phyloP scores from a whole-genome alignment of 768 basidiomycete species.

The Tricholoma flavovirens region DNA sequence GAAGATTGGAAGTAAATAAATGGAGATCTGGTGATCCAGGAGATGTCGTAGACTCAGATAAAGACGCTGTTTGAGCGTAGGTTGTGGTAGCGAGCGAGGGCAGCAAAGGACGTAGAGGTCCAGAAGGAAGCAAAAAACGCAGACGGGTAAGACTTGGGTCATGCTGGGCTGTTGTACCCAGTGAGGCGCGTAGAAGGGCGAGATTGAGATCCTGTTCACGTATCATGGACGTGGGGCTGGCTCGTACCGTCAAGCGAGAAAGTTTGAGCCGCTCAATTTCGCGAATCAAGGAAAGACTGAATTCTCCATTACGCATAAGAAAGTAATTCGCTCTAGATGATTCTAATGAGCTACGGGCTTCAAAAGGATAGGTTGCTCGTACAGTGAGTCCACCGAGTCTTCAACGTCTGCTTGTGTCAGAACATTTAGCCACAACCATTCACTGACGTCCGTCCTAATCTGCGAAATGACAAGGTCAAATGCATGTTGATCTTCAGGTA shows the following conservation, averaged over 20 bases:
- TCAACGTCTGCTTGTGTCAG: constrained; percentile 79
- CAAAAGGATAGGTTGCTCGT: constrained; percentile 23
- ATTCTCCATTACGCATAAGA: constrained; percentile 84
- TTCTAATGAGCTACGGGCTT: neutral
- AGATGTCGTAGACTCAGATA: constrained; percentile 29
- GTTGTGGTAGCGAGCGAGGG: constrained; percentile 53
- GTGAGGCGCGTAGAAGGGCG: constrained; percentile 78
- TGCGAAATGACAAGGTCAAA: constrained; percentile 72
- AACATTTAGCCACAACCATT: constrained; percentile 93
- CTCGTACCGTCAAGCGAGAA: constrained; percentile 65
- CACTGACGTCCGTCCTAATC: constrained; percentile 77
- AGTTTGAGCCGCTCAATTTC: constrained; percentile 83
- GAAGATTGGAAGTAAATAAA: constrained; percentile 65
- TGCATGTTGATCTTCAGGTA: constrained; percentile 69
- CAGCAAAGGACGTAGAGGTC: constrained; percentile 75
- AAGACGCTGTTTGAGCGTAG: constrained; percentile 25
- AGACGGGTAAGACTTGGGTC: constrained; percentile 72
- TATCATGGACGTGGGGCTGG: constrained; percentile 68
- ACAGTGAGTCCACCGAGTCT: constrained; percentile 83
- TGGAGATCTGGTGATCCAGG: constrained; percentile 32
- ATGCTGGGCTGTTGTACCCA: constrained; percentile 84
- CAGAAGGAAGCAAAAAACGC: constrained; percentile 72
- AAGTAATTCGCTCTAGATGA: constrained; percentile 77
- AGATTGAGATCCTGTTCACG: constrained; percentile 88
- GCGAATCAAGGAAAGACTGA: constrained; percentile 73